Base-by-base conservation (phyloP, 352 stramenopile genomes). In the Phytophthora palmivora region DNA sequence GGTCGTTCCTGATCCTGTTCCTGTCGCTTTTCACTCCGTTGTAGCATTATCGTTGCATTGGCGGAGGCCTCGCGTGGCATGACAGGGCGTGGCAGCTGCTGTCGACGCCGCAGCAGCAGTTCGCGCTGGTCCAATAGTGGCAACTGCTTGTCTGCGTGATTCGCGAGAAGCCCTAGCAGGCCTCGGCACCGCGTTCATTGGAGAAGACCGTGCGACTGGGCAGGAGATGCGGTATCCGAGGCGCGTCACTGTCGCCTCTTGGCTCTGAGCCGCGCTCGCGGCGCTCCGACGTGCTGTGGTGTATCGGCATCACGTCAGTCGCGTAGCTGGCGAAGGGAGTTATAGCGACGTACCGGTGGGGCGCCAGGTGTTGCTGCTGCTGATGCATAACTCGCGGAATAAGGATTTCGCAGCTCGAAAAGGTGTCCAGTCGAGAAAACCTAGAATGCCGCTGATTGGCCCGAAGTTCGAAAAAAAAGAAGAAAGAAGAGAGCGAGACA, bases 131-230 rank as follows among this genome's bases (percentile, higher is more conserved):
- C 30, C 15, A 74, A n/a, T 0, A 77, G 36, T 6, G 69, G 69
- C 24, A 59, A 18, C n/a, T 77, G 69, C 18, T 74, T 77, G 34
- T 74, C 64, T 16, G 69, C 69, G 45, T 77, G 69, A 6, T 34
- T 71, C 16, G 69, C 69, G 14, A 77, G 49, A 32, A 74, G 30
- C 15, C 64, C 69, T 18, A 77, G 45, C 33, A 74, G 30, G 6
- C 54, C 39, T 74, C 50, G 15, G 63, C 44, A 5, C 53, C 51
- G 21, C 41, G 58, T 18, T 66, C 60, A 11, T 51, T 53, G 36
- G 54, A 11, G 22, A 63, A 53, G 19, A 52, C 58, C 12, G 50
- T 56, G 28, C 42, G 42, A 36, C 53, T 72, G 30, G 69, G 54
- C 15, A 64, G 57, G 38, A 78, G 24, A 1, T 43, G 69, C 18